A percentile compares a stretch with the other conserved stretches of the same genome.
Conservation (phyloP, 2,329 filamentous ascomycete genomes). For the Polytolypa hystricis region DNA sequence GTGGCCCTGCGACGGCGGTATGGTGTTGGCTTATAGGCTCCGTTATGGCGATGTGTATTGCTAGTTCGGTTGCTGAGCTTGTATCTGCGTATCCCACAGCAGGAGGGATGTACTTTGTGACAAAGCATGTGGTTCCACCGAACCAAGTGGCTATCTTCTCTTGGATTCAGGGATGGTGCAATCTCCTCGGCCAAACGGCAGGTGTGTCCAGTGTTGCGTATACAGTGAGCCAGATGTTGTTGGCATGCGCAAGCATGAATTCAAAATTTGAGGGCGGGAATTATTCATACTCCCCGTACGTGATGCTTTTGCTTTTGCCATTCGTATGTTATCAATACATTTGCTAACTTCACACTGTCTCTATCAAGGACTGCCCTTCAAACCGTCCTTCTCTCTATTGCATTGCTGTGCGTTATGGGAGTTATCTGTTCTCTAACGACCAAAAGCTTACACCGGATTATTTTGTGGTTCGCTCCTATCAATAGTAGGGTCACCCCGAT, state of each 20-base stretch:
- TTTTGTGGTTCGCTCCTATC: constrained; percentile 56
- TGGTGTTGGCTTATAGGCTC: constrained; percentile 57
- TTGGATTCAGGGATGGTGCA: constrained; percentile 59
- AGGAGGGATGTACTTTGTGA: constrained; percentile 58
- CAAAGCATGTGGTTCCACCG: constrained; percentile 51
- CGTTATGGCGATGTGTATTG: constrained; percentile 53
- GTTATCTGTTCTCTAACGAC: constrained; percentile 54
- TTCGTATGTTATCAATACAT: too few species aligned
- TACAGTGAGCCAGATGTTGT: constrained; percentile 52
- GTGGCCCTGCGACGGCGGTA: constrained; percentile 52
- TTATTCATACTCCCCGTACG: constrained; percentile 49
- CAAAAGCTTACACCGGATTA: constrained; percentile 46
- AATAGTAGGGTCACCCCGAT: constrained; percentile 37
- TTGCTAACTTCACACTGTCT: too few species aligned
- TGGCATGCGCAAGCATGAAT: constrained; percentile 52
- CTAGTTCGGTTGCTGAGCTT: constrained; percentile 53
- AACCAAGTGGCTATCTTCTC: constrained; percentile 52
- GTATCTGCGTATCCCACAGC: constrained; percentile 57
- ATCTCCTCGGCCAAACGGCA: constrained; percentile 53
- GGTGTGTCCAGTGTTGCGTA: constrained; percentile 53
- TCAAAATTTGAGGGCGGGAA: constrained; percentile 39
- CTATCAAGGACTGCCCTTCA: constrained; percentile 42
- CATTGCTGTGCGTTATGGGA: constrained; percentile 44
- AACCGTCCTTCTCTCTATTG: constrained; percentile 48
- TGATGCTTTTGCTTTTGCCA: not conserved